Conservation (phyloP, 2,329 filamentous ascomycete genomes). For the Davidsoniella eucalypti region DNA sequence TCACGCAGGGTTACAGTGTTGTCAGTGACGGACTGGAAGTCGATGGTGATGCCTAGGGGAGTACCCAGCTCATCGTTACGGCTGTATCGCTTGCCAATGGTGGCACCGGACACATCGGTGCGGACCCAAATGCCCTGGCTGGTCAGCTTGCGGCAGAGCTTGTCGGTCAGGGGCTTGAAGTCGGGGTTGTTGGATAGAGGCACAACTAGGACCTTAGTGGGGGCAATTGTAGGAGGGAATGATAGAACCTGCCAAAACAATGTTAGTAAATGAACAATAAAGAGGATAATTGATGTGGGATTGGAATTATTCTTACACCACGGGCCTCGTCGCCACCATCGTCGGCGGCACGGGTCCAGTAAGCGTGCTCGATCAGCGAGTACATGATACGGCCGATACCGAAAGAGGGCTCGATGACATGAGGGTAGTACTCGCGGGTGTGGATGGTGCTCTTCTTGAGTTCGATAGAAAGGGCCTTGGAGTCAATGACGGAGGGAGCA, state of each 20-base stretch:
- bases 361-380: constrained; percentile 81
- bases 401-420: constrained; percentile 86
- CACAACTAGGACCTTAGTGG: constrained; percentile 74
- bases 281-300: not conserved
- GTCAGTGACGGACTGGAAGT: constrained; percentile 79
- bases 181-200: constrained; percentile 59
- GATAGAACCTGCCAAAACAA: constrained; percentile 22
- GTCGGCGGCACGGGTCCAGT: constrained; percentile 64
- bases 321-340: constrained; percentile 66
- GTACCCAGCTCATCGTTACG: constrained; percentile 85
- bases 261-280: constrained; percentile 17
- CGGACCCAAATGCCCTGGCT: constrained; percentile 56
- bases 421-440: constrained; percentile 77
- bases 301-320: constrained; percentile 43
- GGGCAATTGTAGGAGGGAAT: constrained; percentile 44
- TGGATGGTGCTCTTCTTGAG: constrained; percentile 71
- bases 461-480: constrained; percentile 69
- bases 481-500: constrained; percentile 58
- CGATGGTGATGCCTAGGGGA: constrained; percentile 71
- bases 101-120: constrained; percentile 66
- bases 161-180: constrained; percentile 53
- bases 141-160: constrained; percentile 53
- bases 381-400: constrained; percentile 85
- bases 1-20: constrained; percentile 68
- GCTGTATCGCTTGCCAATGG: constrained; percentile 76